These are phyloP conservation scores for Cryphonectria parasitica DNA, from an alignment of 2,329 filamentous ascomycete species.

Conservation along the genomic window DNA sequence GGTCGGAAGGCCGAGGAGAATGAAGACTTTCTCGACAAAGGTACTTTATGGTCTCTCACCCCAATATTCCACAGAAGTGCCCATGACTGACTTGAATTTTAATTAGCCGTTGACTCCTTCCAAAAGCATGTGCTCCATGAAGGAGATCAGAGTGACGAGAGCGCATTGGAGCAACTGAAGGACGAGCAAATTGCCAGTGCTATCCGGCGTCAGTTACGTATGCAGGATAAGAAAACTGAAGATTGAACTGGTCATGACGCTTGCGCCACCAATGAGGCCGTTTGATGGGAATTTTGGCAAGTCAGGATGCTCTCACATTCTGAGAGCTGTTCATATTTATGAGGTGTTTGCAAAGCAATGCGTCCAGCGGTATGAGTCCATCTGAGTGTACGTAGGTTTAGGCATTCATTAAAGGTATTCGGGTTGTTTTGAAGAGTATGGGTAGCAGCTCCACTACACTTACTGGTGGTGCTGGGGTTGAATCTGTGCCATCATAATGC, in stretches of 20 bases:
- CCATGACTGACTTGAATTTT: neutral
- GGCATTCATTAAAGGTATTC: no score
- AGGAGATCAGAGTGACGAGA: slow-evolving; percentile 74
- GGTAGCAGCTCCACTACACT: no score
- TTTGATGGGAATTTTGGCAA: neutral
- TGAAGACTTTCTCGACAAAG: slow-evolving; percentile 80
- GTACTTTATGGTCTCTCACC: slow-evolving; percentile 43
- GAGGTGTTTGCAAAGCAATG: neutral
- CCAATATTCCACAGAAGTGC: neutral
- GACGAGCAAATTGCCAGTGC: slow-evolving; percentile 78
- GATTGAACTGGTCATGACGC: neutral
- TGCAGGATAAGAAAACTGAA: slow-evolving; percentile 17
- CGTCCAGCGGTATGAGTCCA: neutral
- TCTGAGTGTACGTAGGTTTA: neutral
- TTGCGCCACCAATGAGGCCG: no score
- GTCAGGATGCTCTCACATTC: neutral
- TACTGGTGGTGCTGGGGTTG: no score
- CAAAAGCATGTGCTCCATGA: slow-evolving; percentile 75
- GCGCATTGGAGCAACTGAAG: slow-evolving; percentile 78
- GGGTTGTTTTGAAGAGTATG: no score
- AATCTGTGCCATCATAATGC: no score
- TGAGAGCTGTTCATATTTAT: neutral
- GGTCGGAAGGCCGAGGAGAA: slow-evolving; percentile 77
- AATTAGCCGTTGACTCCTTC: slow-evolving; percentile 71
- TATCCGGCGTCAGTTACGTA: slow-evolving; percentile 62